These are phyloP conservation scores for Calonectria honghensis DNA, from an alignment of 2,329 filamentous ascomycete species.

Conservation along the genomic window DNA sequence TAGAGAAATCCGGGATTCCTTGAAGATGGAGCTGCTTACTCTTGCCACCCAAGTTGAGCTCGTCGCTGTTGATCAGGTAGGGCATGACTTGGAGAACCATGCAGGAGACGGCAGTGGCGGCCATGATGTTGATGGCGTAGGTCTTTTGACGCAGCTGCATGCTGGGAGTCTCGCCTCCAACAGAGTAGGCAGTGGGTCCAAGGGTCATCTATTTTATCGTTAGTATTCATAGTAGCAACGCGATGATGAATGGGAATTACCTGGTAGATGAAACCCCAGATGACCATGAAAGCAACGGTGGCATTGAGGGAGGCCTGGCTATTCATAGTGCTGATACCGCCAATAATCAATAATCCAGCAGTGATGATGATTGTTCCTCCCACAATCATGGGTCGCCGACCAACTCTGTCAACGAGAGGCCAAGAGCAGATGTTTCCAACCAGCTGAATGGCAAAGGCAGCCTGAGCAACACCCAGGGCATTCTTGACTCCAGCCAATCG, in stretches of 20 bases:
- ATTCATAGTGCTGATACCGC: slow-evolving; percentile 55
- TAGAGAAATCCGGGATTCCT: background rate
- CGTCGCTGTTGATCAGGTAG: slow-evolving; percentile 53
- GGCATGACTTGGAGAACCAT: slow-evolving; percentile 56
- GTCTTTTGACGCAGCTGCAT: slow-evolving; percentile 57
- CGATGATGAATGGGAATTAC: background rate
- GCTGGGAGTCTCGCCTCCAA: slow-evolving; percentile 56
- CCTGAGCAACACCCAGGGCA: slow-evolving; percentile 54
- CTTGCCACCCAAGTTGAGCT: slow-evolving; percentile 58
- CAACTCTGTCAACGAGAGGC: slow-evolving; percentile 55
- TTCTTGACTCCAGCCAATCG: slow-evolving; percentile 53
- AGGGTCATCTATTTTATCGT: slow-evolving; percentile 46
- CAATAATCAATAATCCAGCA: slow-evolving; percentile 54
- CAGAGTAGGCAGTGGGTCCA: slow-evolving; percentile 54
- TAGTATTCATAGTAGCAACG: background rate
- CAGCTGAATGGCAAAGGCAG: slow-evolving; percentile 55
- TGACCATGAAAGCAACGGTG: slow-evolving; percentile 54
- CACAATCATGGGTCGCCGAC: slow-evolving; percentile 55
- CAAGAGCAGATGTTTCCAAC: slow-evolving; percentile 56
- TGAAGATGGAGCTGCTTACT: slow-evolving; percentile 32
- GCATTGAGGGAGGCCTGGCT: slow-evolving; percentile 47
- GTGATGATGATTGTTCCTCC: slow-evolving; percentile 54
- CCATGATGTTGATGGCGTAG: slow-evolving; percentile 59
- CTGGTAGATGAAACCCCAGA: slow-evolving; percentile 56
- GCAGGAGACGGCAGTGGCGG: slow-evolving; percentile 55